A percentile compares a stretch with the other conserved stretches of the same genome.
These are phyloP conservation scores for Ustilago shanxiensis DNA, from an alignment of 1,284 basidiomycete species.

Conservation along the genomic window DNA sequence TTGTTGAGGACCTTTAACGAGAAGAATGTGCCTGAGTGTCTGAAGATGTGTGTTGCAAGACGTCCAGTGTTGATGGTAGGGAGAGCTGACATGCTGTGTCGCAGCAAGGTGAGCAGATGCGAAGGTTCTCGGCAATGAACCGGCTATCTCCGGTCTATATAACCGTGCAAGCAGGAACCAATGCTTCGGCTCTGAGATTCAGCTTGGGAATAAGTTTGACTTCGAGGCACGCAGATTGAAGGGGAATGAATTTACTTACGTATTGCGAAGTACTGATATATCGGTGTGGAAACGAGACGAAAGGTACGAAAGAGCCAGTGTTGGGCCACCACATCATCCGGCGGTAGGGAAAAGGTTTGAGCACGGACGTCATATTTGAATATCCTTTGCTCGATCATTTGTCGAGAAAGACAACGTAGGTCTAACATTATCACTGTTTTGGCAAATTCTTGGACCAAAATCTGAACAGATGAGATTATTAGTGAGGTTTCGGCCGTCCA, in stretches of 20 bases:
- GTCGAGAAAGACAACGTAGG: neutral
- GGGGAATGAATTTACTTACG: neutral
- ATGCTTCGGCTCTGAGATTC: too few relatives aligned
- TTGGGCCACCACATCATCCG: neutral
- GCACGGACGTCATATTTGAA: conserved; percentile 17
- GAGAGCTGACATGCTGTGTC: conserved; percentile 33
- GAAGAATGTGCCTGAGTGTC: neutral
- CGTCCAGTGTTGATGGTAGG: neutral
- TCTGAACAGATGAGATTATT: too few relatives aligned
- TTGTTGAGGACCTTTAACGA: neutral
- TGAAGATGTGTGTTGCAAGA: conserved; percentile 1
- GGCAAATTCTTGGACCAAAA: too few relatives aligned
- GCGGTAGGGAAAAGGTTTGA: neutral
- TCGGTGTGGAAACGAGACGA: neutral
- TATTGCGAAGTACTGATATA: neutral
- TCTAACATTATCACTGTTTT: too few relatives aligned
- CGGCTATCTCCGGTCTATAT: conserved; percentile 46
- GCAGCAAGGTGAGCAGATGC: conserved; percentile 3
- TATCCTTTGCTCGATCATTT: neutral
- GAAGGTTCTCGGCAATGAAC: conserved; percentile 8
- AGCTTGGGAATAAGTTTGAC: too few relatives aligned
- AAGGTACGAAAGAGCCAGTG: neutral
- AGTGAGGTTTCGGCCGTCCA: neutral
- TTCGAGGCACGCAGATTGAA: too few relatives aligned
- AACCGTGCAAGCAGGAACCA: conserved; percentile 17